A percentile compares a stretch with the other conserved stretches of the same genome.
phyloP scores from a whole-genome alignment of 257 asterid species.

The Schizonepeta tenuifolia region DNA sequence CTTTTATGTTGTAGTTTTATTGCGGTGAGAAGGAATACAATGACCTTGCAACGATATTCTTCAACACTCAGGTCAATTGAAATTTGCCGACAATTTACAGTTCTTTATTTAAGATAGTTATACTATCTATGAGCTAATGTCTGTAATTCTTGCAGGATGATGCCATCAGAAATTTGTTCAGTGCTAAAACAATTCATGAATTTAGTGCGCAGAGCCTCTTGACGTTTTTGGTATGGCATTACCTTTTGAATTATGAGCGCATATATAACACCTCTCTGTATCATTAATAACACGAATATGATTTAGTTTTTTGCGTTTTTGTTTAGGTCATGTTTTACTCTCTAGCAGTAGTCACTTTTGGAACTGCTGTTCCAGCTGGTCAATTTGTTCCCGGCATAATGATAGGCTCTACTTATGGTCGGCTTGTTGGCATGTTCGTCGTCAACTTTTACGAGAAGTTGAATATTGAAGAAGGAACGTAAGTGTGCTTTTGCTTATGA shows the following conservation, averaged over 20 bases:
- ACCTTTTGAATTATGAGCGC: slow-evolving; percentile 25
- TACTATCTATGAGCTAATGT: slow-evolving; percentile 39
- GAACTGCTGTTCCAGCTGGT: slow-evolving; percentile 98
- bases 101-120: slow-evolving; percentile 18
- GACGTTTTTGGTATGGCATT: slow-evolving; percentile 74
- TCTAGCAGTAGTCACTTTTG: slow-evolving; percentile 93
- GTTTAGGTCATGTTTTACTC: slow-evolving; percentile 92
- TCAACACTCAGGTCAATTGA: slow-evolving; percentile 86
- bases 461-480: slow-evolving; percentile 99
- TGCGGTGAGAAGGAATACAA: slow-evolving; percentile 86
- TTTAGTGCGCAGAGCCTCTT: slow-evolving; percentile 90
- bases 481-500: slow-evolving; percentile 42
- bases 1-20: slow-evolving; percentile 63
- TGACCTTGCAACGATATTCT: slow-evolving; percentile 96
- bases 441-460: slow-evolving; percentile 80
- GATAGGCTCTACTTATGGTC: slow-evolving; percentile 99
- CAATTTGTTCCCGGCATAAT: slow-evolving; percentile 98
- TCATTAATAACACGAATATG: slow-evolving; percentile 9
- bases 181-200: slow-evolving; percentile 96
- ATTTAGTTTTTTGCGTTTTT: slow-evolving; percentile 28
- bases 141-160: slow-evolving; percentile 76
- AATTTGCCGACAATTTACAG: not conserved
- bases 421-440: slow-evolving; percentile 98
- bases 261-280: slow-evolving; percentile 21
- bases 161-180: slow-evolving; percentile 96